A percentile compares a stretch with the other conserved stretches of the same genome.
These are phyloP conservation scores for Phytopythium boreale DNA, from an alignment of 352 stramenopile species.

Conservation along the genomic window DNA sequence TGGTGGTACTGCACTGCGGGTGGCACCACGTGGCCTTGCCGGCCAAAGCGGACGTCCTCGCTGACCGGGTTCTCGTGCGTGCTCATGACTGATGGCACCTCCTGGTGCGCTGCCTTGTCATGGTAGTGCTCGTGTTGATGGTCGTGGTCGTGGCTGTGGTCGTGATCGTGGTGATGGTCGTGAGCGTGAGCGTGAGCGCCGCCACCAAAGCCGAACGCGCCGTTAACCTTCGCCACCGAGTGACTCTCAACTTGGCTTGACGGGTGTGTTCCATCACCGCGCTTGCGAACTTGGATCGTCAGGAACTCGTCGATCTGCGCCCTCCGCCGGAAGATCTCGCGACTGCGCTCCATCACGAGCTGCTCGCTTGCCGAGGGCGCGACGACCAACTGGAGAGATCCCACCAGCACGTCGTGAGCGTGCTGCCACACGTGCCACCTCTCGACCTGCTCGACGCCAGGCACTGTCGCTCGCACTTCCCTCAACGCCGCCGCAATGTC, in stretches of 20 bases:
- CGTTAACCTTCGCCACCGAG: background rate
- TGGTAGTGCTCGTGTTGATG: constrained; percentile 10
- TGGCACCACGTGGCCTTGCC: background rate
- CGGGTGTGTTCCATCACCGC: background rate
- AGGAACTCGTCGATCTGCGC: constrained; percentile 47
- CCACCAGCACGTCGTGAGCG: constrained; percentile 54
- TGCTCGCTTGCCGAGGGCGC: constrained; percentile 45
- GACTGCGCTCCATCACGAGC: constrained; percentile 43
- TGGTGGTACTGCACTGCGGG: background rate
- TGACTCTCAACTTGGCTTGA: background rate
- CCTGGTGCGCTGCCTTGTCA: background rate
- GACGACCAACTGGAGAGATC: constrained; percentile 58
- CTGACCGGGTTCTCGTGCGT: constrained; percentile 62
- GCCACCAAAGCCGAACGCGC: background rate
- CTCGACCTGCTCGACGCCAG: constrained; percentile 40
- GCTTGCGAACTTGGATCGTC: constrained; percentile 36
- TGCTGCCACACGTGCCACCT: constrained; percentile 82
- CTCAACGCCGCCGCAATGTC: constrained; percentile 42
- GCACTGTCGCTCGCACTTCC: constrained; percentile 41
- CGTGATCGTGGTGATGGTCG: constrained; percentile 11
- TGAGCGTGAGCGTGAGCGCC: constrained; percentile 14
- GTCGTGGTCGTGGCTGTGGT: constrained; percentile 21
- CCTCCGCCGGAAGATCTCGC: constrained; percentile 41
- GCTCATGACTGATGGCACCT: constrained; percentile 34
- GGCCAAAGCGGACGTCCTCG: constrained; percentile 31